A percentile compares a stretch with the other conserved stretches of the same genome.
phyloP scores from a whole-genome alignment of 163 green algal genomes.

The Trebouxia gelatinosa region DNA sequence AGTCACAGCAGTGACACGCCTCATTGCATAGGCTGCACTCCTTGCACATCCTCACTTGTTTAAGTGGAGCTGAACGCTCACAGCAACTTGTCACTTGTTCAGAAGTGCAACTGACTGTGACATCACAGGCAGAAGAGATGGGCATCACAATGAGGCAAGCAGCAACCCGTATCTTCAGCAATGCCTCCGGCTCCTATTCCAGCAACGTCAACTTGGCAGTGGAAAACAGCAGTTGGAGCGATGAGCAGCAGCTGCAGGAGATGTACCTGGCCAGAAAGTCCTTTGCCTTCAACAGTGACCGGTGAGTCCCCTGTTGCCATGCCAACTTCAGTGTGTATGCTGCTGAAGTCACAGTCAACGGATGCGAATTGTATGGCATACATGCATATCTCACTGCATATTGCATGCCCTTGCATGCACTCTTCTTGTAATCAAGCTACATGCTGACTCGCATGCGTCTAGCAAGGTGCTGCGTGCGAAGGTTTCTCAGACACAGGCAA shows the following conservation, averaged over 20 bases:
- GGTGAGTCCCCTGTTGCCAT: constrained; percentile 22
- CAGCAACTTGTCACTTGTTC: neutral
- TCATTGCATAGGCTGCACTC: neutral
- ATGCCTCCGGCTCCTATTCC: constrained; percentile 93
- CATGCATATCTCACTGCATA: neutral
- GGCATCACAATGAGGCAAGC: constrained; percentile 75
- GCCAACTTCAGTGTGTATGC: neutral
- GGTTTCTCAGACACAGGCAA: too few relatives aligned
- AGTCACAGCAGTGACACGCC: too few relatives aligned
- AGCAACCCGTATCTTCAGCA: constrained; percentile 96
- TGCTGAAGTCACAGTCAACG: neutral
- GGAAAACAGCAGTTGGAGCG: constrained; percentile 91
- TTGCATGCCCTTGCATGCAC: too few relatives aligned
- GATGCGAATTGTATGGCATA: neutral
- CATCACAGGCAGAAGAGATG: constrained; percentile 41
- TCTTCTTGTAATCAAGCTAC: too few relatives aligned
- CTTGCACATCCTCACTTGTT: too few relatives aligned
- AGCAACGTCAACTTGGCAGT: constrained; percentile 99
- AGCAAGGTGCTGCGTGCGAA: neutral
- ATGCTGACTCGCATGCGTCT: too few relatives aligned
- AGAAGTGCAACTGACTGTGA: too few relatives aligned
- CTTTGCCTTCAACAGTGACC: constrained; percentile 97
- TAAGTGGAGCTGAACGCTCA: too few relatives aligned
- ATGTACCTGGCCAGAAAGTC: constrained; percentile 97
- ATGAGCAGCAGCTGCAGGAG: constrained; percentile 88